Percentiles rank a stretch among this genome's conserved stretches.
These are phyloP conservation scores for Ophiognomonia clavigignenti-juglandacearum DNA, from an alignment of 2,329 filamentous ascomycete genomes.

Conservation along the genomic window DNA sequence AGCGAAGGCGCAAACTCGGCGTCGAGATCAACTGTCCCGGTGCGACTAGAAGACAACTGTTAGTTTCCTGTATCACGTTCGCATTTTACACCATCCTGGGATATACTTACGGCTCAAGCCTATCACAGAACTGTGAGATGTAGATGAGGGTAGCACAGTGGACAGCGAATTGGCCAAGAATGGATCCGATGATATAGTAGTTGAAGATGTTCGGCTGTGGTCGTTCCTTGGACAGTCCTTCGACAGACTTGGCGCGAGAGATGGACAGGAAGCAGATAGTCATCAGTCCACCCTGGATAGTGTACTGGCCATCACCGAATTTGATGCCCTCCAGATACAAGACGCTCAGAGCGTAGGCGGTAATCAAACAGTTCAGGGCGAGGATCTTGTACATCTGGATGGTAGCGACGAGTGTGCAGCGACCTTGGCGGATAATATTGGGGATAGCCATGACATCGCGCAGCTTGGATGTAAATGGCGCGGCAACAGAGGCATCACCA, in stretches of 20 bases:
- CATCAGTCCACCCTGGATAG: conserved; percentile 99
- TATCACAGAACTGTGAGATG: conserved; percentile 83
- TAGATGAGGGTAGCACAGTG: conserved; percentile 94
- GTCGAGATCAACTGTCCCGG: conserved; percentile 74
- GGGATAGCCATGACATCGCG: conserved; percentile 95
- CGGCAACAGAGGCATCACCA: conserved; percentile 93
- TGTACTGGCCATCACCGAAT: conserved; percentile 97
- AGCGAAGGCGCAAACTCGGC: conserved; percentile 91
- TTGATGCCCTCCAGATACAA: conserved; percentile 98
- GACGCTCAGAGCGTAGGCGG: conserved; percentile 93
- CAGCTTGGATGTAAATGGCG: conserved; percentile 95
- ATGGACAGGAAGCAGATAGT: conserved; percentile 98
- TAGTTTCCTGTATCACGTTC: conserved; percentile 20
- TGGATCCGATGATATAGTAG: conserved; percentile 95
- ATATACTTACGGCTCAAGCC: conserved; percentile 72
- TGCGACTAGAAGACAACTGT: conserved; percentile 33
- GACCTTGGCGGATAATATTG: conserved; percentile 96
- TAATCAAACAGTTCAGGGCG: conserved; percentile 95
- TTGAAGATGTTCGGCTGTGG: conserved; percentile 99
- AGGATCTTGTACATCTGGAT: conserved; percentile 99
- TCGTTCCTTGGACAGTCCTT: conserved; percentile 91
- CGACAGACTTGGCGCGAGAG: conserved; percentile 93
- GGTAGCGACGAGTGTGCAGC: conserved; percentile 94
- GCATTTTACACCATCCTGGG: background rate
- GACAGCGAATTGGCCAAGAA: conserved; percentile 93